phyloP scores from a whole-genome alignment of 2,329 filamentous ascomycete species.

The Thielaviopsis musarum region DNA sequence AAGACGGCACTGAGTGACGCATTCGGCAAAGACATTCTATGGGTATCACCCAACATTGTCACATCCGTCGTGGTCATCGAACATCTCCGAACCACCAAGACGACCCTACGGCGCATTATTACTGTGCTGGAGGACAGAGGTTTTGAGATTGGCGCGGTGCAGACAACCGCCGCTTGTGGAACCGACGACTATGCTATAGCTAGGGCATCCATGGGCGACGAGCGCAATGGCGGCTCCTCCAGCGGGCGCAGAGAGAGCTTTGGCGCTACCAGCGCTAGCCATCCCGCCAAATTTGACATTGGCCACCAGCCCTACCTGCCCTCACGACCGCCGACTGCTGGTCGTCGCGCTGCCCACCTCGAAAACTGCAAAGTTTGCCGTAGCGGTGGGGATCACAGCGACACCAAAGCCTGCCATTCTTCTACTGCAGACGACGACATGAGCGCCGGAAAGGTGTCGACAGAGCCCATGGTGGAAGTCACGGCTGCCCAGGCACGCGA shows the following conservation, averaged over 20 bases:
- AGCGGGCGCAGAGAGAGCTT: neutral
- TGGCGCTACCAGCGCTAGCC: neutral
- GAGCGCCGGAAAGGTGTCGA: neutral
- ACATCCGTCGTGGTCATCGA: slow-evolving; percentile 50
- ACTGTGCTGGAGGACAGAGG: slow-evolving; percentile 36
- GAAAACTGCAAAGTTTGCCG: slow-evolving; percentile 24
- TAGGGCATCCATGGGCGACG: neutral
- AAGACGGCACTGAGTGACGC: slow-evolving; percentile 35
- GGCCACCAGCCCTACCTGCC: slow-evolving; percentile 6
- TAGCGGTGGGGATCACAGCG: slow-evolving; percentile 8
- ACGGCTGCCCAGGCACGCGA: slow-evolving; percentile 1
- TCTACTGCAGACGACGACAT: neutral
- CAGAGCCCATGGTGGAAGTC: slow-evolving; percentile 6
- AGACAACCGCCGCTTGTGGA: slow-evolving; percentile 20
- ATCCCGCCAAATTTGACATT: neutral
- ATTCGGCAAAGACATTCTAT: slow-evolving; percentile 29
- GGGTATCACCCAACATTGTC: slow-evolving; percentile 54
- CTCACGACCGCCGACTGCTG: slow-evolving; percentile 8
- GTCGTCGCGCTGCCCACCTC: slow-evolving; percentile 17
- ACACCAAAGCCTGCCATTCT: neutral
- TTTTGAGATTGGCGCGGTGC: slow-evolving; percentile 31
- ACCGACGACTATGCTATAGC: slow-evolving; percentile 17
- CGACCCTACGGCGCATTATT: slow-evolving; percentile 27
- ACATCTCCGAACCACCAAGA: slow-evolving; percentile 28
- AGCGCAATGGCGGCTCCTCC: neutral